These are phyloP conservation scores for Nicotiana knightiana DNA, from an alignment of 257 asterid species.

Conservation along the genomic window DNA sequence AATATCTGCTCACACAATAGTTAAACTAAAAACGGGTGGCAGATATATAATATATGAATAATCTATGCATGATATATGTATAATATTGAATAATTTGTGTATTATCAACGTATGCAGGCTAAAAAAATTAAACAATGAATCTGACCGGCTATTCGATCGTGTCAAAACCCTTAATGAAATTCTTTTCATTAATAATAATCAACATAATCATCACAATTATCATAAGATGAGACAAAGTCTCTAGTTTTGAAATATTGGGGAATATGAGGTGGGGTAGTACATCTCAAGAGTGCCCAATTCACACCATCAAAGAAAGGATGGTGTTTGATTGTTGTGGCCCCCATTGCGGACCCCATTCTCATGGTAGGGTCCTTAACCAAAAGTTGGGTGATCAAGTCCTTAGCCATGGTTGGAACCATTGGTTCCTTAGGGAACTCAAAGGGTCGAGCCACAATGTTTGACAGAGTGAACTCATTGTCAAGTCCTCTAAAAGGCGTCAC, in stretches of 20 bases:
- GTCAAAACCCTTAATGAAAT: too few relatives aligned
- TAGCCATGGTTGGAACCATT: conserved; percentile 31
- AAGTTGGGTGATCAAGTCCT: conserved; percentile 48
- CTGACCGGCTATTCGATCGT: too few relatives aligned
- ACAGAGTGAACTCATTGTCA: conserved; percentile 48
- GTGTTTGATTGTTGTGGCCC: conserved; percentile 63
- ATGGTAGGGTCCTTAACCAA: conserved; percentile 51
- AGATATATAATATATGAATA: too few relatives aligned
- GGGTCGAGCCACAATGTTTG: conserved; percentile 57
- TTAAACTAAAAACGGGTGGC: too few relatives aligned
- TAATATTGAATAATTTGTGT: too few relatives aligned
- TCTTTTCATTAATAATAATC: conserved; percentile 30
- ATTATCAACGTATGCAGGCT: too few relatives aligned
- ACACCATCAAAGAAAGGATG: conserved; percentile 68
- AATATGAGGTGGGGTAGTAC: conserved; percentile 53
- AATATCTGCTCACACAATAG: too few relatives aligned
- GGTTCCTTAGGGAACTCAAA: conserved; percentile 67
- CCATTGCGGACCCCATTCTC: conserved; percentile 69
- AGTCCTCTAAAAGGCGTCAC: conserved; percentile 59
- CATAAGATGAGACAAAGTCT: conserved; percentile 26
- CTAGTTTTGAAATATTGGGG: conserved; percentile 30
- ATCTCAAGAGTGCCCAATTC: conserved; percentile 75
- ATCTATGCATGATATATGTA: too few relatives aligned
- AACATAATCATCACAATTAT: conserved; percentile 29
- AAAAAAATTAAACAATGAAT: too few relatives aligned